Percentiles rank a stretch among this genome's conserved stretches.
phyloP scores from a whole-genome alignment of 768 basidiomycete species.

The Pilatotrama ljubarskyi region DNA sequence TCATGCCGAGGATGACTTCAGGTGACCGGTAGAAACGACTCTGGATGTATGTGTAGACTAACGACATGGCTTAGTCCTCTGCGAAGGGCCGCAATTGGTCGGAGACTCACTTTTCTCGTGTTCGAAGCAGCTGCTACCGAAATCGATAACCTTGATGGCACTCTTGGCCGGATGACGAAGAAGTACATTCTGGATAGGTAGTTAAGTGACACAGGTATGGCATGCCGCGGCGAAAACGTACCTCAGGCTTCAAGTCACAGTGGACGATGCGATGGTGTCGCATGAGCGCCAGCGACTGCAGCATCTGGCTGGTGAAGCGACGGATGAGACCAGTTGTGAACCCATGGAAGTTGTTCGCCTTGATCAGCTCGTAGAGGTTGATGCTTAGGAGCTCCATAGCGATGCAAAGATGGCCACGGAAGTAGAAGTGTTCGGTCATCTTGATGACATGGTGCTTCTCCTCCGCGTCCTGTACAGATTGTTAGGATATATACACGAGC shows the following conservation, averaged over 20 bases:
- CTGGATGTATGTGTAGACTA: constrained; percentile 99
- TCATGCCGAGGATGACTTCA: constrained; percentile 98
- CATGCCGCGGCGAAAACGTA: constrained; percentile 35
- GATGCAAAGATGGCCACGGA: constrained; percentile 96
- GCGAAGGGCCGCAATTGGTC: not conserved
- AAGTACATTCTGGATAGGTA: constrained; percentile 74
- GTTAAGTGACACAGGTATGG: constrained; percentile 5
- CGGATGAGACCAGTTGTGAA: constrained; percentile 95
- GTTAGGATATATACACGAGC: not conserved
- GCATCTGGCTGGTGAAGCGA: constrained; percentile 95
- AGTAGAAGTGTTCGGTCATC: constrained; percentile 98
- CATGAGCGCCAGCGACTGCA: constrained; percentile 89
- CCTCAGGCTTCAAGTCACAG: constrained; percentile 99
- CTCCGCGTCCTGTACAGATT: constrained; percentile 75
- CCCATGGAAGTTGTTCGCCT: constrained; percentile 98
- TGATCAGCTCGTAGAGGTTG: constrained; percentile 98
- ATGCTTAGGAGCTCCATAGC: constrained; percentile 98
- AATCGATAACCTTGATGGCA: constrained; percentile 97
- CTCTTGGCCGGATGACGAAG: constrained; percentile 94
- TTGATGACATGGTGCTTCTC: constrained; percentile 97
- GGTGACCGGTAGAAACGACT: constrained; percentile 99
- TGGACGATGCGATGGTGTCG: constrained; percentile 97
- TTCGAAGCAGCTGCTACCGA: constrained; percentile 97
- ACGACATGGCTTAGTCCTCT: not conserved
- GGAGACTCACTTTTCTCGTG: constrained; percentile 87